Percentiles rank a stretch among this genome's conserved stretches.
These are phyloP conservation scores for Dacryopinax spathularia DNA, from an alignment of 768 basidiomycete species.

Conservation along the genomic window DNA sequence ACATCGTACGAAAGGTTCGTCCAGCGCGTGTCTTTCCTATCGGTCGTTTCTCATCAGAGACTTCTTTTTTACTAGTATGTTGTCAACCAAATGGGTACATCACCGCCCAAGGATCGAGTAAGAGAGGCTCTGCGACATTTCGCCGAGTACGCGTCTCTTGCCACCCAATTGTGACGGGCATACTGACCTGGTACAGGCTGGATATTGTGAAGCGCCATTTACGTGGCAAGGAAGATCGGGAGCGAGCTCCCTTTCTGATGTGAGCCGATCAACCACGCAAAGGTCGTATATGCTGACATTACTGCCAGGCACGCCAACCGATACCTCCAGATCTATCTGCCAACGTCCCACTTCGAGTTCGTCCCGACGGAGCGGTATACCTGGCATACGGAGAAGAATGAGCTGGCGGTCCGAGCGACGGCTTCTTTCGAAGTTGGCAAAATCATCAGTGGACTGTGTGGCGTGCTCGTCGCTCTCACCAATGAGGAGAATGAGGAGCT, in stretches of 20 bases:
- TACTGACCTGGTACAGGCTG: background rate
- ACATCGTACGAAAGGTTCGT: constrained; percentile 62
- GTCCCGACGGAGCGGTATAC: constrained; percentile 80
- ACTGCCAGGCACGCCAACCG: constrained; percentile 63
- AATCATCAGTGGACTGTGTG: constrained; percentile 69
- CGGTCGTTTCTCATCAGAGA: constrained; percentile 34
- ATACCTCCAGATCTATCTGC: constrained; percentile 77
- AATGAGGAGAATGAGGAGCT: constrained; percentile 77
- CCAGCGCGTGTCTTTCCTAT: constrained; percentile 19
- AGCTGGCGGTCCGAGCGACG: constrained; percentile 75
- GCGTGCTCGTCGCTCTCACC: constrained; percentile 61
- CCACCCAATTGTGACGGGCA: background rate
- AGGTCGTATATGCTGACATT: constrained; percentile 13
- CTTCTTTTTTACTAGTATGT: constrained; percentile 20
- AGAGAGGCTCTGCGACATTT: background rate
- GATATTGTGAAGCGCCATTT: background rate
- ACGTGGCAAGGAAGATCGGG: background rate
- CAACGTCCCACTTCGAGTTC: constrained; percentile 72
- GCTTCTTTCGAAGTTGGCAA: constrained; percentile 49
- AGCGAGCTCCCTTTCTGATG: background rate
- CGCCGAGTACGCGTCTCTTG: background rate
- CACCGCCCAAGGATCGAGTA: background rate
- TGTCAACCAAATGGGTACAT: constrained; percentile 3
- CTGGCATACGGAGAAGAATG: constrained; percentile 75
- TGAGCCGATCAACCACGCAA: background rate